These are phyloP conservation scores for Eucalyptus lansdowneana DNA, from an alignment of 345 rosid species.

Conservation along the genomic window DNA sequence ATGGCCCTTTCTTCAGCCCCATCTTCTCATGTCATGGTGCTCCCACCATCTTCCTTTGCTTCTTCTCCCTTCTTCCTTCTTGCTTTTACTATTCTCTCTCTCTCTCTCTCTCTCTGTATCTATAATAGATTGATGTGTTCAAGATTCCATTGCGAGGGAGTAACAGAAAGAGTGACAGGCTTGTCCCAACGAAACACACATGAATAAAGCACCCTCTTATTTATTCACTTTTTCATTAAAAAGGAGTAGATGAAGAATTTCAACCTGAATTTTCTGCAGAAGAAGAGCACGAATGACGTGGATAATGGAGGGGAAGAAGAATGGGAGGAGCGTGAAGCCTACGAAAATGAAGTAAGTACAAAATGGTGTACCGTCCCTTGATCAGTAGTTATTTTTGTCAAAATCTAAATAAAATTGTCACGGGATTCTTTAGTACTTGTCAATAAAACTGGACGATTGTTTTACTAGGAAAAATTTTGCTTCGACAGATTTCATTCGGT, in stretches of 20 bases:
- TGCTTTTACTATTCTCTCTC: not conserved
- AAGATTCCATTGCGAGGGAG: not conserved
- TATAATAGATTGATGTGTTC: not conserved
- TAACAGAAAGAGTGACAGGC: not conserved
- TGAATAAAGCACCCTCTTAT: not conserved
- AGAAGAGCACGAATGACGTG: slow-evolving; percentile 44
- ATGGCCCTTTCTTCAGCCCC: not conserved
- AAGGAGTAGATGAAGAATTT: not conserved
- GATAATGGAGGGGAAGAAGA: slow-evolving; percentile 15
- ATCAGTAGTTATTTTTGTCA: not conserved
- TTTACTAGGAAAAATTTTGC: not conserved
- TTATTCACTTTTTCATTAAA: not conserved
- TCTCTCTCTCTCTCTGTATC: too few relatives aligned
- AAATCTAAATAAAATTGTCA: not conserved
- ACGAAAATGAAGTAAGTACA: slow-evolving; percentile 61
- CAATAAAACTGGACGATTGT: not conserved
- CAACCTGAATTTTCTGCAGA: not conserved
- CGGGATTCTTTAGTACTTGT: too few relatives aligned
- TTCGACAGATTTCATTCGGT: too few relatives aligned
- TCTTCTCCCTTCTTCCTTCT: not conserved
- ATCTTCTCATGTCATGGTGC: not conserved
- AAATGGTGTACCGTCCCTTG: not conserved
- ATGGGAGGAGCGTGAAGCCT: slow-evolving; percentile 28
- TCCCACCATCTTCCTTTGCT: not conserved
- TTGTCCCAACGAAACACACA: not conserved